Percentiles rank a stretch among this genome's conserved stretches.
phyloP scores from a whole-genome alignment of 176 grass and related monocot species.

The Ensete ventricosum region DNA sequence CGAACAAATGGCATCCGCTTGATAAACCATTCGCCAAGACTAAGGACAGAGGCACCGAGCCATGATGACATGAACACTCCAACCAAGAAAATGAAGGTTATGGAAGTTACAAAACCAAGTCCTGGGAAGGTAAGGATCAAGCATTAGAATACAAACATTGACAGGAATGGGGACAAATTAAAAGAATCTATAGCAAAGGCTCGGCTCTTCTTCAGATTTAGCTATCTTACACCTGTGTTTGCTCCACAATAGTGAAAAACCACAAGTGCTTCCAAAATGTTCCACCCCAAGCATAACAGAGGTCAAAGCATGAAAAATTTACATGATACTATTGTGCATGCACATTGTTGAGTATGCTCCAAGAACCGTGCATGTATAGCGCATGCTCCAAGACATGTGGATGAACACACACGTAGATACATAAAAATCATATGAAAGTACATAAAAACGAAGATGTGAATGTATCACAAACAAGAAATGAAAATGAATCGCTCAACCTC shows the following conservation, averaged over 20 bases:
- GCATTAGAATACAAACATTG: neutral
- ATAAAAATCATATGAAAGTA: too few relatives aligned
- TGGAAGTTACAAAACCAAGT: constrained; percentile 89
- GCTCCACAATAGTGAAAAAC: neutral
- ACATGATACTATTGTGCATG: neutral
- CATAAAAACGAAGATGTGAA: too few relatives aligned
- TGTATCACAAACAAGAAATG: too few relatives aligned
- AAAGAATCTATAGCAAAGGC: neutral
- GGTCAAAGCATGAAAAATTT: neutral
- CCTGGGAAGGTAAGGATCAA: constrained; percentile 27
- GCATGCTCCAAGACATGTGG: too few relatives aligned
- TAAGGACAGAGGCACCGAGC: constrained; percentile 84
- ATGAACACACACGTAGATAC: too few relatives aligned
- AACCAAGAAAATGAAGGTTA: constrained; percentile 83
- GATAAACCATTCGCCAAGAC: constrained; percentile 98
- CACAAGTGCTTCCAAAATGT: neutral
- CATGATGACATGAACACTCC: constrained; percentile 99
- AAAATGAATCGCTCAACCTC: too few relatives aligned
- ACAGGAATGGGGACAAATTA: neutral
- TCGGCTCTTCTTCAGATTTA: neutral
- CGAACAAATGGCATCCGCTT: constrained; percentile 96
- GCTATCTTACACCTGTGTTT: neutral
- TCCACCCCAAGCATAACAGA: neutral
- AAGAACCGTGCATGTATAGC: too few relatives aligned
- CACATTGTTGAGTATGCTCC: neutral